Conservation (phyloP, 768 basidiomycete genomes). For the Trametes cingulata region DNA sequence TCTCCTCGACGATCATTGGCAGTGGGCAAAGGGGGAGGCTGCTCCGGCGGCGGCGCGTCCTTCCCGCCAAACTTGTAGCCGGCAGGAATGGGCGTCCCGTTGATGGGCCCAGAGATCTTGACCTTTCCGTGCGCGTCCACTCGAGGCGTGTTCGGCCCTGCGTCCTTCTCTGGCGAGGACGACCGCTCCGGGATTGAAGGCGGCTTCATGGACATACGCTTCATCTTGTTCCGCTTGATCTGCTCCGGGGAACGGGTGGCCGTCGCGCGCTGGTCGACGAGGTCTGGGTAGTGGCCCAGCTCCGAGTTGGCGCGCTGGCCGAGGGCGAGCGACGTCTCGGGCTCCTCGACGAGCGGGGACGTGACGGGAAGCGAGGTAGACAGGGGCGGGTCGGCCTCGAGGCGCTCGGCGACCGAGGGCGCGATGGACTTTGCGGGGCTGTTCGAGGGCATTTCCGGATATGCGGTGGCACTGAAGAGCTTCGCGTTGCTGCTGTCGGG, state of each 20-base stretch:
- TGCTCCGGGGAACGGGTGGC: slow-evolving; percentile 55
- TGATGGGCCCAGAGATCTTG: slow-evolving; percentile 89
- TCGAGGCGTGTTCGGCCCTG: slow-evolving; percentile 47
- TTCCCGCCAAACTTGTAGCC: slow-evolving; percentile 91
- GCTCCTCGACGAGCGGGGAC: slow-evolving; percentile 44
- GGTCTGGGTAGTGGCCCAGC: slow-evolving; percentile 77
- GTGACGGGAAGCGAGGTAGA: slow-evolving; percentile 59
- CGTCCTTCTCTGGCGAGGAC: slow-evolving; percentile 50
- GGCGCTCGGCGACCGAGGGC: slow-evolving; percentile 45
- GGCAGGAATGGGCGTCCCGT: slow-evolving; percentile 80
- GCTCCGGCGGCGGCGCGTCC: slow-evolving; percentile 46
- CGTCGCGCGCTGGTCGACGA: slow-evolving; percentile 42
- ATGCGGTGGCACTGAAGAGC: slow-evolving; percentile 40
- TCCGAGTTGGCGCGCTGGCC: slow-evolving; percentile 75
- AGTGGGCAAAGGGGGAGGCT: slow-evolving; percentile 23
- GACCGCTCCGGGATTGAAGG: slow-evolving; percentile 47
- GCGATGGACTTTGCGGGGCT: slow-evolving; percentile 41
- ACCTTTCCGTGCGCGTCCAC: slow-evolving; percentile 60
- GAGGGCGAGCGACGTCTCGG: slow-evolving; percentile 33
- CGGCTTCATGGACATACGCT: slow-evolving; percentile 58
- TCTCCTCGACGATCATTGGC: slow-evolving; percentile 77
- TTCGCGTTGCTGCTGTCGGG: slow-evolving; percentile 60
- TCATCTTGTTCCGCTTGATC: slow-evolving; percentile 53
- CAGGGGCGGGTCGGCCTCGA: slow-evolving; percentile 58
- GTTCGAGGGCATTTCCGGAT: slow-evolving; percentile 14